These are phyloP conservation scores for Eucalyptus cladocalyx DNA, from an alignment of 345 rosid species.

Conservation along the genomic window DNA sequence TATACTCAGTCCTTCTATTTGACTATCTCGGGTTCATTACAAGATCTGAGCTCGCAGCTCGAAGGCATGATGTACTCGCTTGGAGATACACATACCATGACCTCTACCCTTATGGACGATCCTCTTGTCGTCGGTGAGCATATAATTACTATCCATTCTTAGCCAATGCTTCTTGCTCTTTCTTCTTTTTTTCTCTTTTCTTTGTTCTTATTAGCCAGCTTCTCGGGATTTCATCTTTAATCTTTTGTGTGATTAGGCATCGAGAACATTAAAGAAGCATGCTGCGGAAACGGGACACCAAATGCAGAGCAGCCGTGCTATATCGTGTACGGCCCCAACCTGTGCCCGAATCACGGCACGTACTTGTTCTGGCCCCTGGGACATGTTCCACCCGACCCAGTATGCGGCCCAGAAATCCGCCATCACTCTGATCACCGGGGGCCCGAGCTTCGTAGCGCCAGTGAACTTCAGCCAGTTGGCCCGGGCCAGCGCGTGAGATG, in stretches of 20 bases:
- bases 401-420: neutral
- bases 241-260: neutral
- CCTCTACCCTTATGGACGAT: neutral
- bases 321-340: neutral
- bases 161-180: neutral
- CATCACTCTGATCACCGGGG: neutral
- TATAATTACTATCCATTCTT: neutral
- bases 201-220: neutral
- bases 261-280: neutral
- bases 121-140: neutral
- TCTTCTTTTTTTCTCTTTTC: neutral
- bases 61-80: neutral
- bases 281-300: conserved; percentile 2
- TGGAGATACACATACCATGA: conserved; percentile 3
- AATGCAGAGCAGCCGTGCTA: neutral
- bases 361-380: conserved; percentile 18
- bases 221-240: neutral
- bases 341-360: neutral
- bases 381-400: conserved; percentile 3
- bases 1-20: neutral
- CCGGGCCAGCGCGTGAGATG: neutral
- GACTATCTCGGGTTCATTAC: neutral
- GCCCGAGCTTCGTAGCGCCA: neutral
- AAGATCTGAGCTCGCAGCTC: neutral
- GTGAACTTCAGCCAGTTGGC: neutral